A percentile compares a stretch with the other conserved stretches of the same genome.
Conservation (phyloP, 768 basidiomycete species). For the Tubosaeta brunneosetosa region DNA sequence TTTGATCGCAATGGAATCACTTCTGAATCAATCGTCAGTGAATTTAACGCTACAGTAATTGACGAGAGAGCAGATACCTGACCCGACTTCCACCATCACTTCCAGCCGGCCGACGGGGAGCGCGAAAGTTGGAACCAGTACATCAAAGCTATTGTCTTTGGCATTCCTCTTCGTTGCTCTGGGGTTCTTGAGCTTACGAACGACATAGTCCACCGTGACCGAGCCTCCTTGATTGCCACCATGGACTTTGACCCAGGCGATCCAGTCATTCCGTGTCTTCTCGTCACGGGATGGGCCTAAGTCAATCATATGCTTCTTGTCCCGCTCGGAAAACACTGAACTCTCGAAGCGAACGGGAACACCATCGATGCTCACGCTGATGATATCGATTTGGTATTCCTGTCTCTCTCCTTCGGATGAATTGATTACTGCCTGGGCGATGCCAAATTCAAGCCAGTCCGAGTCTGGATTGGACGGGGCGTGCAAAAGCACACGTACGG, state of each 20-base stretch:
- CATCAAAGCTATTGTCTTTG: constrained; percentile 34
- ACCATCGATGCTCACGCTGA: constrained; percentile 60
- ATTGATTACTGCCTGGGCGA: constrained; percentile 41
- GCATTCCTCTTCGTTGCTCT: constrained; percentile 32
- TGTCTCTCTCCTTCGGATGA: constrained; percentile 14
- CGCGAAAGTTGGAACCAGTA: constrained; percentile 68
- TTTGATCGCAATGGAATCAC: constrained; percentile 49
- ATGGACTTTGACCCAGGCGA: constrained; percentile 60
- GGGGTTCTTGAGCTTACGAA: constrained; percentile 29
- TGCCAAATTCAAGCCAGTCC: constrained; percentile 76
- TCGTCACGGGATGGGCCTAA: constrained; percentile 47
- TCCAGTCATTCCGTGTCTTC: constrained; percentile 54
- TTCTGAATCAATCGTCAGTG: constrained; percentile 35
- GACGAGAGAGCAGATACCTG: constrained; percentile 41
- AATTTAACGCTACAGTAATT: background rate
- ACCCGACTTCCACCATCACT: constrained; percentile 48
- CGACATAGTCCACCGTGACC: constrained; percentile 65
- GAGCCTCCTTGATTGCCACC: constrained; percentile 47
- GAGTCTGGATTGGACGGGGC: constrained; percentile 55
- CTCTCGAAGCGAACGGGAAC: constrained; percentile 60
- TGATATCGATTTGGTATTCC: constrained; percentile 44
- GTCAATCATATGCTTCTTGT: constrained; percentile 31
- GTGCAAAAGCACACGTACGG: constrained; percentile 52
- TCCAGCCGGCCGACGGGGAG: constrained; percentile 65
- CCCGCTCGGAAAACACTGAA: constrained; percentile 36